Evolutionary conservation across 2,329 filamentous ascomycete species (phyloP).

Genomic region (Alternaria triticina): DNA sequence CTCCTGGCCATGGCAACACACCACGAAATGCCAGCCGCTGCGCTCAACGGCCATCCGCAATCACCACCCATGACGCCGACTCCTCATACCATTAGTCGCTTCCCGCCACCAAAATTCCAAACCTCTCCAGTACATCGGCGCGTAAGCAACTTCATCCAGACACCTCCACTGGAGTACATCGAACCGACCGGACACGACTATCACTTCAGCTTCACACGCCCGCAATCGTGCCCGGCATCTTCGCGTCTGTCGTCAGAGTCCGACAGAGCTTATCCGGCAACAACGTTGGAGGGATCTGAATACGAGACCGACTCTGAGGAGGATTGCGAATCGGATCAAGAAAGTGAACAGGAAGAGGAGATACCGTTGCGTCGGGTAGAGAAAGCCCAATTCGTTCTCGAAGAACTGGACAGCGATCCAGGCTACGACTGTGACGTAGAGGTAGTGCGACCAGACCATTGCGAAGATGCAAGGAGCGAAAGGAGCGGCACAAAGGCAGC

Average conservation of each 20-base stretch:
- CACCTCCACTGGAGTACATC: conserved; percentile 48
- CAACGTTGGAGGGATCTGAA: conserved; percentile 43
- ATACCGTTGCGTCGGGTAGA: conserved; percentile 33
- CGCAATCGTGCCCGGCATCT: conserved; percentile 42
- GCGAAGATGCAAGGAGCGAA: conserved; percentile 52
- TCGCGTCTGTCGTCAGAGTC: conserved; percentile 49
- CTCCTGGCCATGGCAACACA: conserved; percentile 41
- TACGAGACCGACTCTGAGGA: conserved; percentile 23
- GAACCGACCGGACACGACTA: conserved; percentile 44
- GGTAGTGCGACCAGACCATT: conserved; percentile 53
- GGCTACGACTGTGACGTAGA: conserved; percentile 52
- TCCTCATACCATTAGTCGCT: conserved; percentile 34
- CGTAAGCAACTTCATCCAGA: conserved; percentile 41
- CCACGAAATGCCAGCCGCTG: conserved; percentile 36
- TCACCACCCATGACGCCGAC: conserved; percentile 48
- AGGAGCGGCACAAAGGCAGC: conserved; percentile 37
- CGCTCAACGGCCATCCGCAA: conserved; percentile 41
- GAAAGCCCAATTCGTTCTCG: conserved; percentile 49
- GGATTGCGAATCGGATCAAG: conserved; percentile 34
- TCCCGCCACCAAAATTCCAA: conserved; percentile 38
- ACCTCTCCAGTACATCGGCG: conserved; percentile 45
- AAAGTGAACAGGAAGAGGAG: conserved; percentile 35
- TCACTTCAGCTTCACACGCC: conserved; percentile 47
- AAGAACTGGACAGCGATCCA: conserved; percentile 50
- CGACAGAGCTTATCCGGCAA: conserved; percentile 39